Conservation (phyloP, 306 rosid genomes). For the Cucurbita maxima region DNA sequence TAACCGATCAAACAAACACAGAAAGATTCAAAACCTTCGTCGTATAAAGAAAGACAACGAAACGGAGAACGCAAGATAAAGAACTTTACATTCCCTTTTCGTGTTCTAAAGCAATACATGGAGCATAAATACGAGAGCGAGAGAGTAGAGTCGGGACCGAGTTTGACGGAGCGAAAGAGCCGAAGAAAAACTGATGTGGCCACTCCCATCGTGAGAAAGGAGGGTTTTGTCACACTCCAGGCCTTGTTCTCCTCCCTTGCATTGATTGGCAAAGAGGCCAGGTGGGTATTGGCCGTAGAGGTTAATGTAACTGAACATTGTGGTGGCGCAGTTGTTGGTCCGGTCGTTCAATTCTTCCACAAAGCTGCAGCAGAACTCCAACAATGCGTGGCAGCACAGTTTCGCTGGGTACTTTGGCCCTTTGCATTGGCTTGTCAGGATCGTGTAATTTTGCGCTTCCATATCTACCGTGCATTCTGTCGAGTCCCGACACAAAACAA, state of each 20-base stretch:
- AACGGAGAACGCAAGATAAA: neutral
- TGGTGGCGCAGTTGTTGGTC: slow-evolving; percentile 36
- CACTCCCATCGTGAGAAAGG: neutral
- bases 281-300: slow-evolving; percentile 81
- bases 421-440: slow-evolving; percentile 78
- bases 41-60: neutral
- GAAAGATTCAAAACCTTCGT: neutral
- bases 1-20: neutral
- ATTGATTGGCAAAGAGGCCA: slow-evolving; percentile 60
- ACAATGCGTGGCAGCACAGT: slow-evolving; percentile 54
- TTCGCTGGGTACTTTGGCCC: slow-evolving; percentile 65
- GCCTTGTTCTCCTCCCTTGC: slow-evolving; percentile 52
- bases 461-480: slow-evolving; percentile 32
- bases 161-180: slow-evolving; percentile 8
- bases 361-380: slow-evolving; percentile 77
- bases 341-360: slow-evolving; percentile 21
- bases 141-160: neutral
- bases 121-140: neutral
- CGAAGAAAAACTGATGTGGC: neutral
- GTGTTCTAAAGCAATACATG: neutral
- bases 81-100: neutral
- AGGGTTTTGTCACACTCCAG: slow-evolving; percentile 26
- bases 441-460: slow-evolving; percentile 60
- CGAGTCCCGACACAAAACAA: no score
- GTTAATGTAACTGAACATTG: slow-evolving; percentile 90